These are phyloP conservation scores for Baorangia bicolor DNA, from an alignment of 768 basidiomycete genomes.

Conservation along the genomic window DNA sequence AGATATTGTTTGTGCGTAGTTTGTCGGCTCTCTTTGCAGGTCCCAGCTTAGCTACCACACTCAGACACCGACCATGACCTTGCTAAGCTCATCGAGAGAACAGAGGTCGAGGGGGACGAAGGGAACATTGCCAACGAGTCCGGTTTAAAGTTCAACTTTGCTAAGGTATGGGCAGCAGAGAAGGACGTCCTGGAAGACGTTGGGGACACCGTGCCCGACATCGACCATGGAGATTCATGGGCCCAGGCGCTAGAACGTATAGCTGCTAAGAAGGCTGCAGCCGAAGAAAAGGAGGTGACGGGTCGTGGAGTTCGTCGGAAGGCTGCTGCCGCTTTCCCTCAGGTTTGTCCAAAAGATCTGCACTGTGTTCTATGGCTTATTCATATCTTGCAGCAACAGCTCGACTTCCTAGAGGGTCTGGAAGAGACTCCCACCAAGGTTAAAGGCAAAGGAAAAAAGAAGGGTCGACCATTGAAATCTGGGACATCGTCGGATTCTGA, in stretches of 20 bases:
- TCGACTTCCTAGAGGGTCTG: constrained; percentile 32
- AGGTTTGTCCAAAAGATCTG: constrained; percentile 22
- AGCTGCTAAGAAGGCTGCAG: constrained; percentile 40
- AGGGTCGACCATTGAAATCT: constrained; percentile 30
- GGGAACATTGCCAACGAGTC: constrained; percentile 48
- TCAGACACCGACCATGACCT: constrained; percentile 80
- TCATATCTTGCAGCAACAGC: constrained; percentile 25
- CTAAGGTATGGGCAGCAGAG: constrained; percentile 88
- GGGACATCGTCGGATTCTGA: constrained; percentile 41
- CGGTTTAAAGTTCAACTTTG: constrained; percentile 75
- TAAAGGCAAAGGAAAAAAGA: constrained; percentile 39
- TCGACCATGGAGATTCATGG: constrained; percentile 78
- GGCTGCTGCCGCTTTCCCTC: constrained; percentile 53
- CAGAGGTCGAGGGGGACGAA: constrained; percentile 69
- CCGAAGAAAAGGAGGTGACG: constrained; percentile 50
- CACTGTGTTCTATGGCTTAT: background rate
- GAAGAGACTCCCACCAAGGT: constrained; percentile 39
- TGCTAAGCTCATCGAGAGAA: constrained; percentile 82
- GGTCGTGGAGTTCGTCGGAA: constrained; percentile 76
- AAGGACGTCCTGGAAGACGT: constrained; percentile 71
- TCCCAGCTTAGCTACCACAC: background rate
- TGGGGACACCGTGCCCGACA: constrained; percentile 45
- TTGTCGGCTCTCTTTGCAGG: background rate
- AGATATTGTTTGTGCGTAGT: constrained; percentile 66
- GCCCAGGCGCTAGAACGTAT: constrained; percentile 59